phyloP scores from a whole-genome alignment of 768 basidiomycete species.

The Leccinum subtestaceum region DNA sequence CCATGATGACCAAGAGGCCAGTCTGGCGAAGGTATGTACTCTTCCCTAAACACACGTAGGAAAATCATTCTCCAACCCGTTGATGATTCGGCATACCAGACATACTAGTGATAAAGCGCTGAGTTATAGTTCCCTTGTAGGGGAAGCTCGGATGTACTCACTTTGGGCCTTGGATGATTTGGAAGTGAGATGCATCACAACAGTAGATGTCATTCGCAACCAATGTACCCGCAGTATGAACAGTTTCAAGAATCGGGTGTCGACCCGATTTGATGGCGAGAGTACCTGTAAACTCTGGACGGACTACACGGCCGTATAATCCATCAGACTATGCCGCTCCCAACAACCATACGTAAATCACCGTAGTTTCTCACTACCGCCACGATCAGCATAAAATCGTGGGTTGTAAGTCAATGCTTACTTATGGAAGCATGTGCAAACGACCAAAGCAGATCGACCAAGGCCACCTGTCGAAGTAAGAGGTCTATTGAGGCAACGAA shows the following conservation, averaged over 20 bases:
- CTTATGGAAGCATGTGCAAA: slow-evolving; percentile 83
- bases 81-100: slow-evolving; percentile 38
- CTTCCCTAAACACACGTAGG: slow-evolving; percentile 54
- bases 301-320: slow-evolving; percentile 45
- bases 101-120: slow-evolving; percentile 44
- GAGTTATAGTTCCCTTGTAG: neutral
- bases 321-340: neutral
- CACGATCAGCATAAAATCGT: neutral
- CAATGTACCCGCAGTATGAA: slow-evolving; percentile 63
- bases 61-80: neutral
- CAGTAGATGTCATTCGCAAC: slow-evolving; percentile 92
- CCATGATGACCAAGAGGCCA: slow-evolving; percentile 79
- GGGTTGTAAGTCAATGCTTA: slow-evolving; percentile 36
- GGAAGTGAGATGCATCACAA: slow-evolving; percentile 80
- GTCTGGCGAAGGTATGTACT: slow-evolving; percentile 91
- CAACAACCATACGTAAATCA: slow-evolving; percentile 11
- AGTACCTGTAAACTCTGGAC: slow-evolving; percentile 89
- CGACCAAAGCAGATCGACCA: slow-evolving; percentile 87
- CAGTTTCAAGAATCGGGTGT: slow-evolving; percentile 82
- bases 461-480: slow-evolving; percentile 56
- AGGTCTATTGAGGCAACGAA: neutral
- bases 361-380: slow-evolving; percentile 50
- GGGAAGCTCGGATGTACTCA: slow-evolving; percentile 33
- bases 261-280: slow-evolving; percentile 86
- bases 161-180: slow-evolving; percentile 92